phyloP scores from a whole-genome alignment of 306 rosid species.

The Casuarina cunninghamiana region DNA sequence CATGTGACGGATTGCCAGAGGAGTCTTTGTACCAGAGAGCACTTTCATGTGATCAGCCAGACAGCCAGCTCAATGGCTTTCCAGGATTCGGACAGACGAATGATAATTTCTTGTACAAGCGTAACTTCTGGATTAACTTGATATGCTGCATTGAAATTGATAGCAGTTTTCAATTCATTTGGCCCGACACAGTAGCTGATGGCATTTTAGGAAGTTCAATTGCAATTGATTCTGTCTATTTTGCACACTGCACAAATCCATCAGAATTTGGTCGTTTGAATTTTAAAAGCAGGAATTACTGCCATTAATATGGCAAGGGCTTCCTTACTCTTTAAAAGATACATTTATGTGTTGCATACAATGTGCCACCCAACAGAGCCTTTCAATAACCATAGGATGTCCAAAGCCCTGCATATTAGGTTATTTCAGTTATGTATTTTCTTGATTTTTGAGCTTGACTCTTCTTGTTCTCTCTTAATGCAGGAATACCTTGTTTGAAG shows the following conservation, averaged over 20 bases:
- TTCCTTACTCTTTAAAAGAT: constrained; percentile 29
- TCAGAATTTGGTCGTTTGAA: constrained; percentile 27
- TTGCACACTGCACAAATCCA: constrained; percentile 33
- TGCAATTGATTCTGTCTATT: constrained; percentile 48
- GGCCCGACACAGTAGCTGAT: constrained; percentile 32
- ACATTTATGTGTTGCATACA: constrained; percentile 16
- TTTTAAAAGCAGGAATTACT: constrained; percentile 29
- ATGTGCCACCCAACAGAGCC: constrained; percentile 26
- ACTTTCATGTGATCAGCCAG: constrained; percentile 30
- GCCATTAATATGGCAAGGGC: constrained; percentile 30
- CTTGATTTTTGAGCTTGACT: constrained; percentile 29
- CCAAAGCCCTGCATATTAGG: constrained; percentile 23
- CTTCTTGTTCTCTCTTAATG: constrained; percentile 30
- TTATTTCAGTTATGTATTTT: constrained; percentile 5
- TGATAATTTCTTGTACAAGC: constrained; percentile 79
- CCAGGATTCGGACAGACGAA: constrained; percentile 54
- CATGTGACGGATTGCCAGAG: constrained; percentile 46
- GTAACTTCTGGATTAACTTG: constrained; percentile 70
- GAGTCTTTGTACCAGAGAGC: constrained; percentile 41
- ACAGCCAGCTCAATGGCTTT: constrained; percentile 51
- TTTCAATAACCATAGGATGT: constrained; percentile 49
- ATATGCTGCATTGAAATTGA: constrained; percentile 48
- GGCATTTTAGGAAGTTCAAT: constrained; percentile 40
- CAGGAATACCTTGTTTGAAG: constrained; percentile 71
- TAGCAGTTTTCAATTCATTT: constrained; percentile 44